A percentile compares a stretch with the other conserved stretches of the same genome.
These are phyloP conservation scores for Boletellus emodensis DNA, from an alignment of 768 basidiomycete genomes.

Conservation along the genomic window DNA sequence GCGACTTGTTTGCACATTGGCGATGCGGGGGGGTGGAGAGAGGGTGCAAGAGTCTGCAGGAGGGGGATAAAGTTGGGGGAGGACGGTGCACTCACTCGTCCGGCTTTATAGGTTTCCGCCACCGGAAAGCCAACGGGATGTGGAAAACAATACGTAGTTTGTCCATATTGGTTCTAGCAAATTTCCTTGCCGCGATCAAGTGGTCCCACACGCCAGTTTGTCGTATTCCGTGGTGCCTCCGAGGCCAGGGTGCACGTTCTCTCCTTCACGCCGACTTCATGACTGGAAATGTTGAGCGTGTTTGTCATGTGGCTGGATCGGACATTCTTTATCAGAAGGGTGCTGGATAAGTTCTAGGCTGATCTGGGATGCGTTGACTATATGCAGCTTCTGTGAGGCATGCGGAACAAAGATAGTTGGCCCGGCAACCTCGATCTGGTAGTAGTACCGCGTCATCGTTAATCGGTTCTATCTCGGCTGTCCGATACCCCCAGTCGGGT, in stretches of 20 bases:
- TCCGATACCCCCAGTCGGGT: conserved; percentile 5
- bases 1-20: conserved; percentile 74
- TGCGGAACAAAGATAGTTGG: conserved; percentile 25
- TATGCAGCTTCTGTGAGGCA: conserved; percentile 22
- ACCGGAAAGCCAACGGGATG: conserved; percentile 23
- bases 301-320: conserved; percentile 31
- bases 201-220: conserved; percentile 25
- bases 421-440: conserved; percentile 19
- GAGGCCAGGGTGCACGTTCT: conserved; percentile 18
- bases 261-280: conserved; percentile 7
- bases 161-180: conserved; percentile 27
- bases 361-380: conserved; percentile 20
- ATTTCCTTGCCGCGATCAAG: conserved; percentile 22
- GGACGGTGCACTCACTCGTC: conserved; percentile 1
- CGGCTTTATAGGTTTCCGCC: conserved; percentile 29
- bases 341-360: conserved; percentile 6
- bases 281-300: conserved; percentile 15
- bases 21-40: not conserved
- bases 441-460: conserved; percentile 16
- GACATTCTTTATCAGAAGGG: conserved; percentile 28
- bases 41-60: conserved; percentile 1
- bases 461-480: conserved; percentile 22
- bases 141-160: conserved; percentile 26
- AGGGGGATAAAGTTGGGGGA: conserved; percentile 15
- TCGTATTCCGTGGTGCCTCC: conserved; percentile 24